Evolutionary conservation across 306 rosid genomes (phyloP).

Genomic region (Datisca glomerata): DNA sequence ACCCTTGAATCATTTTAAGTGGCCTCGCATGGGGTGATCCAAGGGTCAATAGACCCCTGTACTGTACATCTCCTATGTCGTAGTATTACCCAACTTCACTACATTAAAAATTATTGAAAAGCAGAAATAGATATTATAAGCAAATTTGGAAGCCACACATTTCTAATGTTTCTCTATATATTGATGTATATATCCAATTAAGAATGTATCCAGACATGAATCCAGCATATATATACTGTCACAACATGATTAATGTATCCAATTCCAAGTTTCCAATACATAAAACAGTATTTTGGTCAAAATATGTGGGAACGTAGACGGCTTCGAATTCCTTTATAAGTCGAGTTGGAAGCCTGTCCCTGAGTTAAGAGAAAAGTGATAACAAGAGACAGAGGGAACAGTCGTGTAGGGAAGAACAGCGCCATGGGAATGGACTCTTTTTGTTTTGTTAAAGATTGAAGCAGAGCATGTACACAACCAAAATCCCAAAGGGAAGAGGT

Average conservation of each 20-base stretch:
- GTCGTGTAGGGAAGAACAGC: conserved; percentile 23
- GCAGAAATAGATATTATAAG: too few relatives aligned
- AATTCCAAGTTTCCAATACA: background rate
- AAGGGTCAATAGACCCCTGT: too few relatives aligned
- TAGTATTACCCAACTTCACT: too few relatives aligned
- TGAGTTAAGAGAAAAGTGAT: conserved; percentile 25
- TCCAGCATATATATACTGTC: too few relatives aligned
- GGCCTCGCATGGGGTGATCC: too few relatives aligned
- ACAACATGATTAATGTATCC: background rate
- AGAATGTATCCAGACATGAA: too few relatives aligned
- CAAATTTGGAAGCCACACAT: too few relatives aligned
- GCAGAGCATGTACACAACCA: conserved; percentile 43
- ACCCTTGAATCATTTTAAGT: too few relatives aligned
- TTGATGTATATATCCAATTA: too few relatives aligned
- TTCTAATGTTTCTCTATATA: too few relatives aligned
- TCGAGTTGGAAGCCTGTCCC: conserved; percentile 34
- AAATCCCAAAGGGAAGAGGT: conserved; percentile 30
- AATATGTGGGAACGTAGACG: conserved; percentile 29
- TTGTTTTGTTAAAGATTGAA: conserved; percentile 26
- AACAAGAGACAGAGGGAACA: conserved; percentile 35
- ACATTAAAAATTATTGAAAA: too few relatives aligned
- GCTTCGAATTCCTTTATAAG: conserved; percentile 25
- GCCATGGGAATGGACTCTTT: conserved; percentile 26
- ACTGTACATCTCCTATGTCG: too few relatives aligned
- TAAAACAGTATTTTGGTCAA: background rate